Evolutionary conservation across 148 eudicot genomes (phyloP).

Genomic region (Cornus kousa): DNA sequence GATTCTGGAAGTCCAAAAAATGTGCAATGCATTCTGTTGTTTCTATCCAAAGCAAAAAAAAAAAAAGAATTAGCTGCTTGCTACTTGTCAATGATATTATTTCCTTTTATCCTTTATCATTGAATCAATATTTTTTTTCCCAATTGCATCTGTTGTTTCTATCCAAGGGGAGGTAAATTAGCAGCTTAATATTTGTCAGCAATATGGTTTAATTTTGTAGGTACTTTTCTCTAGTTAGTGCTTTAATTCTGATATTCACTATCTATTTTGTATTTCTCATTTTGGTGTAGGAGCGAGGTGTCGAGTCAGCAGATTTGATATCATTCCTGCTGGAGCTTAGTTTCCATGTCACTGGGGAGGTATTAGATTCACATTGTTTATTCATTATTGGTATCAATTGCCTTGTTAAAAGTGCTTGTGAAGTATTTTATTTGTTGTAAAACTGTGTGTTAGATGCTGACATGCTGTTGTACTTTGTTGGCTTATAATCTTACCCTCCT

Average conservation of each 20-base stretch:
- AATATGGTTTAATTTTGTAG: not conserved
- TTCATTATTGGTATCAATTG: not conserved
- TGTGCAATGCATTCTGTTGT: not conserved
- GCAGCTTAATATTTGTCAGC: too few species aligned
- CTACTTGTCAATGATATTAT: not conserved
- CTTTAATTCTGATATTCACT: slow-evolving; percentile 9
- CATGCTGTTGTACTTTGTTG: slow-evolving; percentile 4
- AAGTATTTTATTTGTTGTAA: not conserved
- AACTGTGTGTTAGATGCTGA: not conserved
- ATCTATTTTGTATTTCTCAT: slow-evolving; percentile 17
- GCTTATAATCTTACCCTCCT: slow-evolving; percentile 2
- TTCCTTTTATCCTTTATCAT: too few species aligned
- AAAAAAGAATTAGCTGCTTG: not conserved
- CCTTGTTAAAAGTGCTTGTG: not conserved
- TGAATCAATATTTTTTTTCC: too few species aligned
- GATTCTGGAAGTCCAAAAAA: not conserved
- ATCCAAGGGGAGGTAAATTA: too few species aligned
- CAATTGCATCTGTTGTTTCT: too few species aligned
- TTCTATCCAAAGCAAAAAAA: not conserved
- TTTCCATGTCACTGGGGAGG: slow-evolving; percentile 96
- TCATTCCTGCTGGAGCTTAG: slow-evolving; percentile 95
- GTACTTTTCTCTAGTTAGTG: not conserved
- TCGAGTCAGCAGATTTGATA: slow-evolving; percentile 83
- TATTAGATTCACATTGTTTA: slow-evolving; percentile 23
- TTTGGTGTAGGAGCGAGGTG: slow-evolving; percentile 72